Evolutionary conservation across 2,329 filamentous ascomycete species (phyloP).

Genomic region (Thielaviopsis ethacetica): DNA sequence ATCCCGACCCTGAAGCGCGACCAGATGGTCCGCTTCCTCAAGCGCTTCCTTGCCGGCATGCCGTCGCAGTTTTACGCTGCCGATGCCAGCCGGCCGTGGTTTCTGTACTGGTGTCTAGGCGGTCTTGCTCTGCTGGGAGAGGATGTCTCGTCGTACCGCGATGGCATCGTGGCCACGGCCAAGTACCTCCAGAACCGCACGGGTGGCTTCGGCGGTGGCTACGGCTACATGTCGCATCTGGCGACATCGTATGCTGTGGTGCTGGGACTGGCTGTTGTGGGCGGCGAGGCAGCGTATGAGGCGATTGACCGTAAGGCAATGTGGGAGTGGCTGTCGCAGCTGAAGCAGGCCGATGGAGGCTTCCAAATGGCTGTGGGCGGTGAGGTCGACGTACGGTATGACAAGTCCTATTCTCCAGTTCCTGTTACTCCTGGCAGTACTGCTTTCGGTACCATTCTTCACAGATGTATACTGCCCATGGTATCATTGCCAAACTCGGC

Average conservation of each 20-base stretch:
- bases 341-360: constrained; percentile 81
- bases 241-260: constrained; percentile 78
- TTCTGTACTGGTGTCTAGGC: constrained; percentile 81
- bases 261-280: constrained; percentile 62
- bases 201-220: constrained; percentile 88
- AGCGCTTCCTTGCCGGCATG: constrained; percentile 40
- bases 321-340: constrained; percentile 76
- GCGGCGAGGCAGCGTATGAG: constrained; percentile 55
- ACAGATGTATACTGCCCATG: background rate
- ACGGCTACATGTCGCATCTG: constrained; percentile 76
- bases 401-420: constrained; percentile 8
- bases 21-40: constrained; percentile 45
- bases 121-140: constrained; percentile 62
- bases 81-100: constrained; percentile 84
- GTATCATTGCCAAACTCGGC: background rate
- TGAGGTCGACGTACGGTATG: constrained; percentile 80
- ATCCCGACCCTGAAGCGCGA: constrained; percentile 56
- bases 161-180: constrained; percentile 58
- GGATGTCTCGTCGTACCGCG: constrained; percentile 50
- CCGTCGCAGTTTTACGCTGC: constrained; percentile 55
- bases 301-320: constrained; percentile 67
- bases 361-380: constrained; percentile 76
- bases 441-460: background rate
- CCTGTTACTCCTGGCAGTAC: background rate
- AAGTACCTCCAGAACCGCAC: constrained; percentile 63